phyloP scores from a whole-genome alignment of 352 stramenopile genomes.

The Halophytophthora polymorphica region DNA sequence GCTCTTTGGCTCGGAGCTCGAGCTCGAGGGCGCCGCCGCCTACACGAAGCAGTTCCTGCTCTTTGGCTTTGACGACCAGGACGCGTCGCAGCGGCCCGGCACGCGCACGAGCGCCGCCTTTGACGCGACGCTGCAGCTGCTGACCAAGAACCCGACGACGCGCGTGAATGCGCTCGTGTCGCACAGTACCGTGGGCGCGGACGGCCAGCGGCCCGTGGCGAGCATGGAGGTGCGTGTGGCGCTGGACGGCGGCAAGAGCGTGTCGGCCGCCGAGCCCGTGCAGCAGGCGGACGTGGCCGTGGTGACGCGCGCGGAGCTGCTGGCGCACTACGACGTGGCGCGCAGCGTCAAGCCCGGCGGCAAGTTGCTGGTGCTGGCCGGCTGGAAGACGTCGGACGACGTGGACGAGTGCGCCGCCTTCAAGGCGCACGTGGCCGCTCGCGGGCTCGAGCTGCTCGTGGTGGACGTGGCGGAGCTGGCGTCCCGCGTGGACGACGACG shows the following conservation, averaged over 20 bases:
- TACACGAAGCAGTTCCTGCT: conserved; percentile 90
- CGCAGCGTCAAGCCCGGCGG: conserved; percentile 52
- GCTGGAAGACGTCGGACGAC: conserved; percentile 68
- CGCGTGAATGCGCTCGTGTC: conserved; percentile 59
- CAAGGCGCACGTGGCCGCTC: conserved; percentile 55
- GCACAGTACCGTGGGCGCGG: conserved; percentile 33
- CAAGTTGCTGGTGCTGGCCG: conserved; percentile 49
- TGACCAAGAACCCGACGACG: conserved; percentile 66
- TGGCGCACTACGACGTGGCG: conserved; percentile 51
- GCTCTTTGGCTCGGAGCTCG: conserved; percentile 42
- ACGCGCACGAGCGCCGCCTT: conserved; percentile 32
- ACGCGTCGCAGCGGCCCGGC: conserved; percentile 36
- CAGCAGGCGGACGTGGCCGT: conserved; percentile 61
- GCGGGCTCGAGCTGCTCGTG: conserved; percentile 43
- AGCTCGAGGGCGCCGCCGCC: conserved; percentile 36
- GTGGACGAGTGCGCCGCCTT: conserved; percentile 48
- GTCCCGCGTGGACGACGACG: conserved; percentile 49
- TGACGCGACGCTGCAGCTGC: conserved; percentile 37
- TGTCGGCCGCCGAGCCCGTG: conserved; percentile 40
- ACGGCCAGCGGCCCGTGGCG: conserved; percentile 30
- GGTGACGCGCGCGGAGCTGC: conserved; percentile 41
- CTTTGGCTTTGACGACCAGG: conserved; percentile 81
- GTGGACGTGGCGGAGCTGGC: conserved; percentile 53
- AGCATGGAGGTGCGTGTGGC: conserved; percentile 59
- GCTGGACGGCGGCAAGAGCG: conserved; percentile 33